Evolutionary conservation across 2,329 filamentous ascomycete genomes (phyloP).

Genomic region (Aspergillus sp.): DNA sequence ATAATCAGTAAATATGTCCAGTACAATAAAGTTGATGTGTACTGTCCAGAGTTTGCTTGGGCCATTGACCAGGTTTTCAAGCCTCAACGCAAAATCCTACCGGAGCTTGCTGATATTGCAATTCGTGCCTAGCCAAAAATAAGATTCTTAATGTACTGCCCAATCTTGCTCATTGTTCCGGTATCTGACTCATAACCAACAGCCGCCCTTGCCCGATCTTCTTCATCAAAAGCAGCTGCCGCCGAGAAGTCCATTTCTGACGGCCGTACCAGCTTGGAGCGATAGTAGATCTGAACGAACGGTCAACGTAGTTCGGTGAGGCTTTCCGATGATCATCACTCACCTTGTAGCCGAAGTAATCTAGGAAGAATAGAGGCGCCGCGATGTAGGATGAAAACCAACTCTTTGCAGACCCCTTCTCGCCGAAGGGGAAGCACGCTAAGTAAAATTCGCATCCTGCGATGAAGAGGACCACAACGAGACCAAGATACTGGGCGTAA

Average conservation of each 20-base stretch:
- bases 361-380: constrained; percentile 33
- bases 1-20: too few species aligned
- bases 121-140: neutral
- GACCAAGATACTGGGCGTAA: constrained; percentile 27
- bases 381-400: constrained; percentile 38
- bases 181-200: neutral
- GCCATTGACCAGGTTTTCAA: too few species aligned
- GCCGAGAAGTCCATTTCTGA: constrained; percentile 26
- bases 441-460: constrained; percentile 37
- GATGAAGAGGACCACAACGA: constrained; percentile 31
- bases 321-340: neutral
- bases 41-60: too few species aligned
- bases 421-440: constrained; percentile 33
- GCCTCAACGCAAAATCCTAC: too few species aligned
- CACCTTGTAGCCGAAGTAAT: constrained; percentile 32
- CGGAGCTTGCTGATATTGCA: neutral
- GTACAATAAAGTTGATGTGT: too few species aligned
- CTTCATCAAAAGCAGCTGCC: constrained; percentile 27
- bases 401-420: constrained; percentile 30
- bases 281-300: constrained; percentile 17
- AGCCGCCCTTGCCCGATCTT: constrained; percentile 15
- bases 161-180: neutral
- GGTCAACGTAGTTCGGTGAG: neutral
- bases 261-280: constrained; percentile 24
- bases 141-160: neutral